These are phyloP conservation scores for Myxozyma neotropica DNA, from an alignment of 805 yeast species.

Conservation along the genomic window DNA sequence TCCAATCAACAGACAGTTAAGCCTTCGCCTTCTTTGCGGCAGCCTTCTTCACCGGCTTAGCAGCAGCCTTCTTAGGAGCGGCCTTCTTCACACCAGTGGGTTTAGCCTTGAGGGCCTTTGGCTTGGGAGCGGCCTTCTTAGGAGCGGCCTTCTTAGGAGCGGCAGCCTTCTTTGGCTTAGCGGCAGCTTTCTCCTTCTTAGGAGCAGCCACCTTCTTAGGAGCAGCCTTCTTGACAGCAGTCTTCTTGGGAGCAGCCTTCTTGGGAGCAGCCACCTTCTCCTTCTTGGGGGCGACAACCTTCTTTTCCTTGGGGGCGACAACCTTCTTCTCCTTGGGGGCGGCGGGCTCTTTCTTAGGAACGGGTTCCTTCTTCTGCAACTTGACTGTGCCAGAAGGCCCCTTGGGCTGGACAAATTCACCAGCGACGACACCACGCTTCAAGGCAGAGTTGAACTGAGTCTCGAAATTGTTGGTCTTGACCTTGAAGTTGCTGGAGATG, in stretches of 20 bases:
- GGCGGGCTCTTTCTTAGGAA: conserved; percentile 44
- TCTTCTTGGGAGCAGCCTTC: conserved; percentile 35
- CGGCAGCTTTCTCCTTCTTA: conserved; percentile 38
- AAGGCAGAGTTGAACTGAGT: conserved; percentile 73
- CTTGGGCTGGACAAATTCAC: conserved; percentile 79
- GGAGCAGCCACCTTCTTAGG: conserved; percentile 24
- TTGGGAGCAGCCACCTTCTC: conserved; percentile 31
- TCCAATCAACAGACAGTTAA: too few relatives aligned
- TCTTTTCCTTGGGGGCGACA: conserved; percentile 39
- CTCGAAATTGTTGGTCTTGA: conserved; percentile 68
- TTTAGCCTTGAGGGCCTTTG: conserved; percentile 20
- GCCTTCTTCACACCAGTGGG: not conserved
- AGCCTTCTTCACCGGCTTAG: conserved; percentile 16
- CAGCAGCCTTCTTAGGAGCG: conserved; percentile 6
- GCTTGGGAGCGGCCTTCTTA: conserved; percentile 34
- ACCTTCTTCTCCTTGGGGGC: conserved; percentile 38
- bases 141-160: conserved; percentile 34
- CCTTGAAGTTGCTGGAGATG: conserved; percentile 63
- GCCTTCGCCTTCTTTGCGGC: conserved; percentile 31
- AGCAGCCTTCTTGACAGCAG: conserved; percentile 34
- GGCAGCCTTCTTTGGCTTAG: conserved; percentile 38
- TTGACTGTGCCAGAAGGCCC: conserved; percentile 89
- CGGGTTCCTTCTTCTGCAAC: conserved; percentile 55
- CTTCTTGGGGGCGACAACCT: conserved; percentile 37
- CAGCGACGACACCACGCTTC: conserved; percentile 78